Evolutionary conservation across 805 yeast species (phyloP).

Genomic region (Pichia nanzhaoensis): DNA sequence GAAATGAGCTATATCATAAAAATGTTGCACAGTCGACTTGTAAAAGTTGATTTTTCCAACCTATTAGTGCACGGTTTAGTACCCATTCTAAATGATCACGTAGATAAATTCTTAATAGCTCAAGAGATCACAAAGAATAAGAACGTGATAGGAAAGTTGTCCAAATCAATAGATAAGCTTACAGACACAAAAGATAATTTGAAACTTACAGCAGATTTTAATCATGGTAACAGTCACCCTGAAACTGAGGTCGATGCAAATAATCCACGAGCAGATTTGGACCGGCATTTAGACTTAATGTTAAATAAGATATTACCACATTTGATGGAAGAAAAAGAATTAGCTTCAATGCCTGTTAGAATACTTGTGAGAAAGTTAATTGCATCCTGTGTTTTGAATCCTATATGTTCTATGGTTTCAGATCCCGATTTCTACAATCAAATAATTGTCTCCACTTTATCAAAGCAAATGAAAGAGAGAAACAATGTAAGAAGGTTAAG

Average conservation of each 20-base stretch:
- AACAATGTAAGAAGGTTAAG: slow-evolving; percentile 68
- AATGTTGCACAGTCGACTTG: slow-evolving; percentile 37
- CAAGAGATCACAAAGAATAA: slow-evolving; percentile 31
- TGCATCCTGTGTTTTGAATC: slow-evolving; percentile 48
- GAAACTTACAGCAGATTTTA: slow-evolving; percentile 38
- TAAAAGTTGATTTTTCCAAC: slow-evolving; percentile 44
- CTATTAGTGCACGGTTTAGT: slow-evolving; percentile 50
- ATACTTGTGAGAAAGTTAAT: slow-evolving; percentile 58
- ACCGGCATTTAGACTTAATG: slow-evolving; percentile 40
- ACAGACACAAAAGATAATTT: slow-evolving; percentile 33
- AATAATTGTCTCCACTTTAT: slow-evolving; percentile 49
- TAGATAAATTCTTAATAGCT: slow-evolving; percentile 42
- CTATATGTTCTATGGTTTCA: slow-evolving; percentile 43
- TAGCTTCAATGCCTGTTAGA: slow-evolving; percentile 40
- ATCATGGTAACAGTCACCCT: slow-evolving; percentile 51
- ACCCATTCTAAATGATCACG: slow-evolving; percentile 64
- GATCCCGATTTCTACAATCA: slow-evolving; percentile 79
- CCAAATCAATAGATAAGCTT: slow-evolving; percentile 13
- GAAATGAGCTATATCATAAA: slow-evolving; percentile 38
- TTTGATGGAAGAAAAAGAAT: slow-evolving; percentile 42
- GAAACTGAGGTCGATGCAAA: slow-evolving; percentile 38
- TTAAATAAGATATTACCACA: slow-evolving; percentile 40
- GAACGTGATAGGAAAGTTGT: slow-evolving; percentile 14
- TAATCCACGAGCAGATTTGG: slow-evolving; percentile 37
- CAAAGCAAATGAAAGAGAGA: slow-evolving; percentile 62